Base-by-base conservation (phyloP, 345 rosid species). In the Corchorus capsularis region DNA sequence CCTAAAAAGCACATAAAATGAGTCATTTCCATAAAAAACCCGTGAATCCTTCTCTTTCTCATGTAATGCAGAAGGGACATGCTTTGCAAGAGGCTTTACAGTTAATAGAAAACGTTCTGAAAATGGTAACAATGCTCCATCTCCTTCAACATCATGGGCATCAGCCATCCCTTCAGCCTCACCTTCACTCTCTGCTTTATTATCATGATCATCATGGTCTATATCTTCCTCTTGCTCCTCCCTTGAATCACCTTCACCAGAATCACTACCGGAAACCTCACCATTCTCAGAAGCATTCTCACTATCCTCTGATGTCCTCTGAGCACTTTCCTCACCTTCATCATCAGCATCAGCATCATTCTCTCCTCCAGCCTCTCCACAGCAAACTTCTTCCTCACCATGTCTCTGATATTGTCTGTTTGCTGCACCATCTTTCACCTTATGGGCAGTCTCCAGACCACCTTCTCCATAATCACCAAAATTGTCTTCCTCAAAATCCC, bases 21-120 rank as follows among this genome's bases (percentile, higher is more conserved):
- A 94, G 85, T 96, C 98, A 75, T 94, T 94, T 75, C 98, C 99
- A 77, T 94, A 96, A 82, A 96, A 96, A 83, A 94, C 78, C 53
- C 77, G 77, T n/a, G 90, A 86, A 73, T 81, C 88, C 65, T 83
- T 88, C 55, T 83, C 88, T 76, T 82, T 85, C 75, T 83, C 83
- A 67, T 62, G 63, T 80, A 89, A 82, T 32, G 86, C 80, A 47
- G 78, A 85, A 63, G 90, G 86, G 32, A 89, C 90, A 86, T 89
- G 87, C 87, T 93, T 92, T 73, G 91, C 91, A 9, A 92, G 89
- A 78, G 99, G 99, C 88, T 92, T 96, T 78, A 86, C 94, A 64
- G 83, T 81, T 45, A 80, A 80, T 63, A 91, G 86, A 82, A 90
- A 89, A 61, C 91, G 85, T 74, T 88, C 94, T n/a, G 93, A 90